Evolutionary conservation across 2,329 filamentous ascomycete species (phyloP), one percentile per base, ranked within the genome.

Genomic region (Cylindrodendrum hubeiense): DNA sequence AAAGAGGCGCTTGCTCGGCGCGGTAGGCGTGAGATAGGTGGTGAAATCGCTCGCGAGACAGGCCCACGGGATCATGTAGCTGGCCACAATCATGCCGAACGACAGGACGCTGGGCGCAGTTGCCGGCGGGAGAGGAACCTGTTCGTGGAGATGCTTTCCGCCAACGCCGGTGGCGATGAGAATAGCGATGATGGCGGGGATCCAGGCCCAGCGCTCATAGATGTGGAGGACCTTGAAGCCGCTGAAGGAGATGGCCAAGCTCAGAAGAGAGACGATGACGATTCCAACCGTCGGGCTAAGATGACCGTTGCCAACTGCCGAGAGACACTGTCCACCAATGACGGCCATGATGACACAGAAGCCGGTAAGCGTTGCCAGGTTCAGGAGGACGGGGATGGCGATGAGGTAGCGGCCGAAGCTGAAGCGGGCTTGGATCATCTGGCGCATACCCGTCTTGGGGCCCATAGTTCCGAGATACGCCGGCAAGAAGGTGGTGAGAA

Each of bases 31-130:
- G 59, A 81, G 77, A 60, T 83, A 83, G 2, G 79, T 79, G 3
- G 78, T 77, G 57, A 82, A 82, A 63, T 83, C 81, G 54, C 77
- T 79, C 6, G 79, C 77, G 30, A 82, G 76, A 5, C 80, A 82
- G 3, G 81, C 82, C 81, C 85, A 89, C 0, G 87, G 86, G 2
- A 89, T 81, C 79, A 88, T 84, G 71, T 86, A 88, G 0, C 84
- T 84, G 0, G 86, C 85, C 8, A 89, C 82, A 44, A 88, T 80
- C 73, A 84, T 85, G 22, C 80, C 85, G 55, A 85, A 89, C 4
- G 79, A 82, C 3, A 88, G 69, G 2, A 87, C 76, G 12, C 79
- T 77, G 2, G 78, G 74, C 5, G 79, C 71, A n/a, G 62, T 60
- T 3, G 50, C 56, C 2, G 62, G 50, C 15, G 33, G 49, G 7